Percentiles rank a stretch among this genome's conserved stretches.
Conservation (phyloP, 257 asterid genomes). For the Gentiana macrophylla region DNA sequence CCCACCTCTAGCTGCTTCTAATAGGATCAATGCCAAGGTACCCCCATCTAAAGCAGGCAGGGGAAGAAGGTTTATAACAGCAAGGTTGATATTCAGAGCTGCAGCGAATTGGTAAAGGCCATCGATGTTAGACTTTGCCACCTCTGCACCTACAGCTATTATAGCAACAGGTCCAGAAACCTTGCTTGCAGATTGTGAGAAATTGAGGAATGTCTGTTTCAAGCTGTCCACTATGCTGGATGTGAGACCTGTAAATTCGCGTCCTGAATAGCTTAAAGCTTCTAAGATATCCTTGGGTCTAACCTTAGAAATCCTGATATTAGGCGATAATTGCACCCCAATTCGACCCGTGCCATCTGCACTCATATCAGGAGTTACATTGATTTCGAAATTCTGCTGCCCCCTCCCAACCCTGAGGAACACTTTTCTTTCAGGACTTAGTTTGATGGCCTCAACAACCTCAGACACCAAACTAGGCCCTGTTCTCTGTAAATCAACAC, state of each 20-base stretch:
- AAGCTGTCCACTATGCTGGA: conserved; percentile 62
- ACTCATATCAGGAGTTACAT: conserved; percentile 63
- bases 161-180: conserved; percentile 98
- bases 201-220: conserved; percentile 72
- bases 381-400: conserved; percentile 31
- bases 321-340: conserved; percentile 86
- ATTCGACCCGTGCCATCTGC: conserved; percentile 82
- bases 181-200: conserved; percentile 87
- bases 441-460: conserved; percentile 66
- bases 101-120: conserved; percentile 97
- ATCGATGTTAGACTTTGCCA: conserved; percentile 78
- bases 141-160: conserved; percentile 96
- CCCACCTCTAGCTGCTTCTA: conserved; percentile 96
- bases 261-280: conserved; percentile 54
- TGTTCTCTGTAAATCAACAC: conserved; percentile 33
- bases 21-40: conserved; percentile 65
- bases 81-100: conserved; percentile 75
- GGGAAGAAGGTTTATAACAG: conserved; percentile 90
- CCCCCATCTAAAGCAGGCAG: conserved; percentile 96
- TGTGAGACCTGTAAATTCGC: conserved; percentile 82
- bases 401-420: conserved; percentile 59
- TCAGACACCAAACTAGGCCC: conserved; percentile 73
- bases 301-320: conserved; percentile 51
- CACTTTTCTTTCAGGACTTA: conserved; percentile 48
- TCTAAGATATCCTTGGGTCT: conserved; percentile 52